phyloP scores from a whole-genome alignment of 495 filamentous ascomycete species.

The Lasiosphaeria miniovina region DNA sequence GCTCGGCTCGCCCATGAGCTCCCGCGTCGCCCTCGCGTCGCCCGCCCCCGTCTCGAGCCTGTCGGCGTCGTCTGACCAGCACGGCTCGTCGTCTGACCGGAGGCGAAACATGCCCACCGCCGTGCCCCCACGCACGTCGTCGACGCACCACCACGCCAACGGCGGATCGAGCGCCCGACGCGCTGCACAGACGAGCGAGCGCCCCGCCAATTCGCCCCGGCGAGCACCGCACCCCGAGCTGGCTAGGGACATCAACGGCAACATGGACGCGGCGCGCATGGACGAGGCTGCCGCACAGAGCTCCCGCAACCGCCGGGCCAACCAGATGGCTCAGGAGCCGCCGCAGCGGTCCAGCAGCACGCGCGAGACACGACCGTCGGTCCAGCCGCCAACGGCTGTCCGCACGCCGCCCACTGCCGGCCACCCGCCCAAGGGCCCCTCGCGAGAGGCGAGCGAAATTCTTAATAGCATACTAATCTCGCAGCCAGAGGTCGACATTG shows the following conservation, averaged over 20 bases:
- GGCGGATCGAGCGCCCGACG: slow-evolving; percentile 42
- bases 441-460: slow-evolving; percentile 65
- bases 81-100: slow-evolving; percentile 37
- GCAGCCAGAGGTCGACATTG: slow-evolving; percentile 75
- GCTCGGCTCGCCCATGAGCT: slow-evolving; percentile 48
- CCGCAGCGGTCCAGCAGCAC: slow-evolving; percentile 47
- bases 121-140: slow-evolving; percentile 63
- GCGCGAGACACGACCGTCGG: slow-evolving; percentile 48
- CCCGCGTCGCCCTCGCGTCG: slow-evolving; percentile 44
- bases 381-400: slow-evolving; percentile 40
- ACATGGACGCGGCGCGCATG: slow-evolving; percentile 32
- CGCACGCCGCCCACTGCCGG: slow-evolving; percentile 33
- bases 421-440: slow-evolving; percentile 45
- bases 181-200: slow-evolving; percentile 41
- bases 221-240: slow-evolving; percentile 34
- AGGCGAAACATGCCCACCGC: slow-evolving; percentile 46
- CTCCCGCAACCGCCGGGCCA: slow-evolving; percentile 49
- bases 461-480: slow-evolving; percentile 76
- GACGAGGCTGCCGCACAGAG: slow-evolving; percentile 41
- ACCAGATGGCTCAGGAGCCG: slow-evolving; percentile 40
- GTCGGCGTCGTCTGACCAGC: slow-evolving; percentile 38
- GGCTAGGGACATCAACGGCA: slow-evolving; percentile 32
- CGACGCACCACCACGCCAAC: slow-evolving; percentile 46
- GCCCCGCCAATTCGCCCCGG: slow-evolving; percentile 37
- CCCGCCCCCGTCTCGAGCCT: slow-evolving; percentile 40